These are phyloP conservation scores for Exophiala oligosperma DNA, from an alignment of 2,329 filamentous ascomycete genomes.

Conservation along the genomic window DNA sequence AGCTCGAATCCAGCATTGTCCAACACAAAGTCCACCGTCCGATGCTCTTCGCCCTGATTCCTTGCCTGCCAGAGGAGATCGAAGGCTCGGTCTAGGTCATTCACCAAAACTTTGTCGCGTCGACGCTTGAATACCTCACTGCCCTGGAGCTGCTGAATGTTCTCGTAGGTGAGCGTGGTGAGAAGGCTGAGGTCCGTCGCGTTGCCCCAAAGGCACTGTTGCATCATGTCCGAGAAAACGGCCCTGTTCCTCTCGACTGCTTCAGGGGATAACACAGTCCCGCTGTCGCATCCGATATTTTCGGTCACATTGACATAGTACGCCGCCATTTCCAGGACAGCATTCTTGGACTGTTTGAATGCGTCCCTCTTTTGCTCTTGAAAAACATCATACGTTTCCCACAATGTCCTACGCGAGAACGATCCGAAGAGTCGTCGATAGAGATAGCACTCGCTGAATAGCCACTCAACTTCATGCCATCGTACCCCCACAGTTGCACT, in stretches of 20 bases:
- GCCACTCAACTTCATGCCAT: conserved; percentile 26
- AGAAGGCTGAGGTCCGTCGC: conserved; percentile 91
- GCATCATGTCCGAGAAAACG: conserved; percentile 82
- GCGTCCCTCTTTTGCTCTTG: conserved; percentile 85
- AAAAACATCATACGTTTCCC: conserved; percentile 66
- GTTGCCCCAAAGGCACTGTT: conserved; percentile 97
- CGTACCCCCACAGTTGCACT: conserved; percentile 8
- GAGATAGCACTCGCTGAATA: conserved; percentile 30
- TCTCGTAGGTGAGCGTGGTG: conserved; percentile 78
- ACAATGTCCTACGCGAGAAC: conserved; percentile 12
- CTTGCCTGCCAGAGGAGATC: too few relatives aligned
- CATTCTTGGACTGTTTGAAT: conserved; percentile 86
- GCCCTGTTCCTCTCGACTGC: conserved; percentile 48
- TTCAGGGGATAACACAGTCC: conserved; percentile 37
- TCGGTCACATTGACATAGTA: conserved; percentile 73
- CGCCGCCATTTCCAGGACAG: conserved; percentile 77
- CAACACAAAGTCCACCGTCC: conserved; percentile 23
- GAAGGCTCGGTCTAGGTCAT: conserved; percentile 24
- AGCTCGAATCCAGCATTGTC: conserved; percentile 30
- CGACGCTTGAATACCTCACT: conserved; percentile 21
- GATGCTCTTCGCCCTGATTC: too few relatives aligned
- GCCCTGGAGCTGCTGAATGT: conserved; percentile 27
- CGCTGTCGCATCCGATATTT: conserved; percentile 70
- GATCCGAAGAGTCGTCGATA: conserved; percentile 6
- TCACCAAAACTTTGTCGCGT: conserved; percentile 21